Percentiles rank a stretch among this genome's conserved stretches.
Conservation (phyloP, 192 early-diverging fungal species). For the Entomortierella beljakovae region DNA sequence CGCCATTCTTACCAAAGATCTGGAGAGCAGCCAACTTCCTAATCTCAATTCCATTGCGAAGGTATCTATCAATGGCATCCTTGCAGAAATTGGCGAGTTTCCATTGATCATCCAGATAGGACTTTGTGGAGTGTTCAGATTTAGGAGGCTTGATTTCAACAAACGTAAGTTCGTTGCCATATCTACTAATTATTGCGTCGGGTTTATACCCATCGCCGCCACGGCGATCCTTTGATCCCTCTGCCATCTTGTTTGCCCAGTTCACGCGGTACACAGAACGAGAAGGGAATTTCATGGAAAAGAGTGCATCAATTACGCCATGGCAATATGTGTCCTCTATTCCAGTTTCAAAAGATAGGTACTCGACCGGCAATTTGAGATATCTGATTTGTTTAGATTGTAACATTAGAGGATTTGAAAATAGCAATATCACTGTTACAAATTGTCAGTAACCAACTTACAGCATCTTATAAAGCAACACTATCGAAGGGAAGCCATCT, state of each 20-base stretch:
- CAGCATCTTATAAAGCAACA: slow-evolving; percentile 14
- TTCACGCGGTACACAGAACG: slow-evolving; percentile 9
- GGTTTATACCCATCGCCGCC: slow-evolving; percentile 12
- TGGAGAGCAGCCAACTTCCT: slow-evolving; percentile 11
- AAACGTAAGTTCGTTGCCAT: slow-evolving; percentile 3
- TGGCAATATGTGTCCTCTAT: slow-evolving; percentile 33
- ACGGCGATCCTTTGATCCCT: slow-evolving; percentile 21
- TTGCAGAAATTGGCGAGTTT: slow-evolving; percentile 23
- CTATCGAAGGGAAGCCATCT: background rate
- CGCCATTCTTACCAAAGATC: slow-evolving; percentile 13
- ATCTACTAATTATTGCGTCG: slow-evolving; percentile 12
- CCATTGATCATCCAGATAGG: slow-evolving; percentile 10
- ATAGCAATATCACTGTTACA: too few relatives aligned
- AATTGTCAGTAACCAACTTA: slow-evolving; percentile 1
- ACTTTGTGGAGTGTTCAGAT: background rate
- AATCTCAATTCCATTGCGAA: slow-evolving; percentile 2
- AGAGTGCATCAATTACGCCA: slow-evolving; percentile 10
- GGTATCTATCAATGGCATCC: slow-evolving; percentile 15
- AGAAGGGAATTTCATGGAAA: slow-evolving; percentile 13
- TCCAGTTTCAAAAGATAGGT: slow-evolving; percentile 1
- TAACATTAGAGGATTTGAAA: too few relatives aligned
- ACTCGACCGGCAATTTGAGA: slow-evolving; percentile 8
- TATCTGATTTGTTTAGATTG: background rate
- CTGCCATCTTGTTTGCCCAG: slow-evolving; percentile 21
- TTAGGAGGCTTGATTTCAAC: slow-evolving; percentile 21